phyloP scores from a whole-genome alignment of 2,329 filamentous ascomycete species.

The Emmonsiellopsis sp. region DNA sequence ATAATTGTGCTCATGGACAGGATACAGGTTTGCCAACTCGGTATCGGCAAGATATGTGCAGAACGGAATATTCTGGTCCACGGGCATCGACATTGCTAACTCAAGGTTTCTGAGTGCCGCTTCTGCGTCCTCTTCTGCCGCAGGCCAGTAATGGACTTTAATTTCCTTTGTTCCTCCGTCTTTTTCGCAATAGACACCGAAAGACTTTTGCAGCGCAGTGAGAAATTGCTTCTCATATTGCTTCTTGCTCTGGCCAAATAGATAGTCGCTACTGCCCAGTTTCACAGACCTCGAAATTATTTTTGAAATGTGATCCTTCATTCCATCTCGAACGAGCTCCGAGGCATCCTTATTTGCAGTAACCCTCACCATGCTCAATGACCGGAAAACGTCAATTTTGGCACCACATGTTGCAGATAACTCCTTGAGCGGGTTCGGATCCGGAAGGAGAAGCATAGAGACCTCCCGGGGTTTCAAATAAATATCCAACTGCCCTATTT shows the following conservation, averaged over 20 bases:
- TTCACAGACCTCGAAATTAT: conserved; percentile 23
- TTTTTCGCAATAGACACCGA: conserved; percentile 22
- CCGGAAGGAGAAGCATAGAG: conserved; percentile 23
- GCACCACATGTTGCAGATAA: conserved; percentile 25
- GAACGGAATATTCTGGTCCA: conserved; percentile 19
- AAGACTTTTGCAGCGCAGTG: conserved; percentile 24
- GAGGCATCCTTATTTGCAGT: conserved; percentile 26
- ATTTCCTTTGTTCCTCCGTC: conserved; percentile 10
- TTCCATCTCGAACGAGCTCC: conserved; percentile 24
- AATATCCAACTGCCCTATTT: conserved; percentile 30
- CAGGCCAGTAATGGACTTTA: conserved; percentile 26
- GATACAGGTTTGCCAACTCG: conserved; percentile 18
- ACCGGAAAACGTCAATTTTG: conserved; percentile 28
- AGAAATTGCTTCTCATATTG: conserved; percentile 20
- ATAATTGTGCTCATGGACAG: conserved; percentile 16
- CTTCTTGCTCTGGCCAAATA: conserved; percentile 11
- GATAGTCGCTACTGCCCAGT: conserved; percentile 12
- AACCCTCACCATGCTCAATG: conserved; percentile 26
- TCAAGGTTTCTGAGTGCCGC: conserved; percentile 27
- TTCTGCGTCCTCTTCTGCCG: conserved; percentile 23
- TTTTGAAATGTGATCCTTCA: conserved; percentile 22
- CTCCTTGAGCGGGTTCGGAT: conserved; percentile 28
- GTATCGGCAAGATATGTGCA: conserved; percentile 27
- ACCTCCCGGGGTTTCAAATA: conserved; percentile 20
- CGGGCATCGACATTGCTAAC: conserved; percentile 19